These are phyloP conservation scores for Torulaspora quercuum DNA, from an alignment of 805 yeast species.

Conservation along the genomic window DNA sequence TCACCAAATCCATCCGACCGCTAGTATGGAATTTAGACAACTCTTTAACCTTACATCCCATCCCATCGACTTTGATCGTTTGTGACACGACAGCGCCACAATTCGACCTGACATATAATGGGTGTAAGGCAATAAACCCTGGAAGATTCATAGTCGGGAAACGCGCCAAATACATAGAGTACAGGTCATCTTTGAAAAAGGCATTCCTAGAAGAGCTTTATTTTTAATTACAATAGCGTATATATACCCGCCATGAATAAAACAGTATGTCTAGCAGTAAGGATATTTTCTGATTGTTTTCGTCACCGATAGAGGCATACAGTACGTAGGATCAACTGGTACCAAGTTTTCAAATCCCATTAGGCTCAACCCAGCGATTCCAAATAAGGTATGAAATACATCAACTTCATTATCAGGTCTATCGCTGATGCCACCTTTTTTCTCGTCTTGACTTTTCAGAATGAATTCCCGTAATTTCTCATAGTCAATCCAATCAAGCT, in stretches of 20 bases:
- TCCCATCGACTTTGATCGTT: constrained; percentile 66
- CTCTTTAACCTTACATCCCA: constrained; percentile 65
- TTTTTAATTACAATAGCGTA: constrained; percentile 24
- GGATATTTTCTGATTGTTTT: constrained; percentile 39
- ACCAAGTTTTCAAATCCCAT: constrained; percentile 58
- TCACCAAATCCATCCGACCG: constrained; percentile 56
- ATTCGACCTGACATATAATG: constrained; percentile 75
- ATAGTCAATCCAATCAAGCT: constrained; percentile 73
- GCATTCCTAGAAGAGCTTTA: constrained; percentile 48
- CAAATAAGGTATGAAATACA: constrained; percentile 89
- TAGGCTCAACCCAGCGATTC: constrained; percentile 80
- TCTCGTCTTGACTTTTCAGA: constrained; percentile 68
- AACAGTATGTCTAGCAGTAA: constrained; percentile 17
- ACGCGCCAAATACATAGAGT: constrained; percentile 68
- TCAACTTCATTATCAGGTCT: constrained; percentile 88
- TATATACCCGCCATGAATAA: background rate
- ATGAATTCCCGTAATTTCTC: constrained; percentile 63
- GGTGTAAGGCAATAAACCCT: constrained; percentile 74
- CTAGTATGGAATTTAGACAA: constrained; percentile 69
- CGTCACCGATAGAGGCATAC: constrained; percentile 58
- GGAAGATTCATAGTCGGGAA: constrained; percentile 51
- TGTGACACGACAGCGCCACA: constrained; percentile 67
- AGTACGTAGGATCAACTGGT: constrained; percentile 80
- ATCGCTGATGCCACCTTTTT: constrained; percentile 88
- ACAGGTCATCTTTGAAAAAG: constrained; percentile 55